Conservation (phyloP, 306 rosid species). For the Cucurbita moschata region DNA sequence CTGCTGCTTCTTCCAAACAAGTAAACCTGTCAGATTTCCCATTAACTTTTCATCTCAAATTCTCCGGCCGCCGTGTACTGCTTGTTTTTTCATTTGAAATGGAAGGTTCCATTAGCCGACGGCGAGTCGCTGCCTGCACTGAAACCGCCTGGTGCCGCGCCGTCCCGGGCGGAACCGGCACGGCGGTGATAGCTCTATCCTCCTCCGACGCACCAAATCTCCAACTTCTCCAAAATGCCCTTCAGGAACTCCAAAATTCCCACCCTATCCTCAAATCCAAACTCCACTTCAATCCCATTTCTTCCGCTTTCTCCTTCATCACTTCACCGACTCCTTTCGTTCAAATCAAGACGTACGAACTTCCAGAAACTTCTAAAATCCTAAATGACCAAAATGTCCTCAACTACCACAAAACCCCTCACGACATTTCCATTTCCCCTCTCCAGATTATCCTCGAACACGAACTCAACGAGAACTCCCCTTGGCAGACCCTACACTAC, state of each 20-base stretch:
- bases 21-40: neutral
- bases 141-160: conserved; percentile 43
- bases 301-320: conserved; percentile 15
- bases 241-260: conserved; percentile 27
- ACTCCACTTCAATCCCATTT: conserved; percentile 11
- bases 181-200: conserved; percentile 28
- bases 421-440: conserved; percentile 13
- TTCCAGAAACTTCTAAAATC: conserved; percentile 6
- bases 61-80: neutral
- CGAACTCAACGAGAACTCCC: conserved; percentile 24
- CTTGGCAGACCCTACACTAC: conserved; percentile 9
- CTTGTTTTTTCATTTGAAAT: neutral
- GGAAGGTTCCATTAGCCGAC: neutral
- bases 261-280: conserved; percentile 47
- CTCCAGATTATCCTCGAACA: conserved; percentile 34
- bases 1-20: neutral
- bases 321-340: conserved; percentile 22
- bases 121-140: conserved; percentile 25
- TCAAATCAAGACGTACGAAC: conserved; percentile 7
- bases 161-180: conserved; percentile 42
- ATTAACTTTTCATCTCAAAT: neutral
- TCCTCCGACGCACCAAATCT: conserved; percentile 11
- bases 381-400: neutral
- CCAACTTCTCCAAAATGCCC: conserved; percentile 21
- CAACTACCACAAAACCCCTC: neutral